A percentile compares a stretch with the other conserved stretches of the same genome.
These are phyloP conservation scores for Neoboletus subvelutipes DNA, from an alignment of 768 basidiomycete species.

Conservation along the genomic window DNA sequence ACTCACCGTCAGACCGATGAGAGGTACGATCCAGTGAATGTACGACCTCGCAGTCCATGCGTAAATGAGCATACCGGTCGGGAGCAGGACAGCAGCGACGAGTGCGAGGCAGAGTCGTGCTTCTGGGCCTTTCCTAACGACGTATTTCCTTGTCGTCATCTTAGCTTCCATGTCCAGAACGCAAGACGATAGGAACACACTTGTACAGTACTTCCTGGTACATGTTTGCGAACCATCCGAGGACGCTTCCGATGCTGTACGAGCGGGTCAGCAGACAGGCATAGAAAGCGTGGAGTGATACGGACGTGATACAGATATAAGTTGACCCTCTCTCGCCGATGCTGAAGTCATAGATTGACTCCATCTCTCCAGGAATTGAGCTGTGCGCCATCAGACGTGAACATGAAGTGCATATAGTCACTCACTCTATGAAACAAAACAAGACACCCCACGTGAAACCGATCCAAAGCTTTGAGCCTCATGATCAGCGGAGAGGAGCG, in stretches of 20 bases:
- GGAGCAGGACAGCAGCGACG: slow-evolving; percentile 51
- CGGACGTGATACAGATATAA: slow-evolving; percentile 58
- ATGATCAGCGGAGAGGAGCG: slow-evolving; percentile 2
- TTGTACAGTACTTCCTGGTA: slow-evolving; percentile 52
- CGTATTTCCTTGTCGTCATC: slow-evolving; percentile 26
- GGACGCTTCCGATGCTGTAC: slow-evolving; percentile 51
- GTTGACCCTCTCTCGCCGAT: slow-evolving; percentile 57
- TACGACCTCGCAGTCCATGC: slow-evolving; percentile 60
- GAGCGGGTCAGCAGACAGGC: not conserved
- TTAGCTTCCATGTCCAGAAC: not conserved
- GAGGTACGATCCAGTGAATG: slow-evolving; percentile 58
- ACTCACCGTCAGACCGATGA: slow-evolving; percentile 28
- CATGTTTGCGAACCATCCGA: slow-evolving; percentile 47
- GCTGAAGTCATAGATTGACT: slow-evolving; percentile 56
- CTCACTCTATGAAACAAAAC: slow-evolving; percentile 64
- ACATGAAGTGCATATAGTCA: not conserved
- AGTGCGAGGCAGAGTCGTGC: slow-evolving; percentile 62
- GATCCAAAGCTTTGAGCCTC: slow-evolving; percentile 54
- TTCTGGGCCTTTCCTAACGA: slow-evolving; percentile 43
- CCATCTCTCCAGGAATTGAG: slow-evolving; percentile 57
- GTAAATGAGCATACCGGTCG: slow-evolving; percentile 67
- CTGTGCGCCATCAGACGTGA: slow-evolving; percentile 30
- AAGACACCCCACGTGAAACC: slow-evolving; percentile 77
- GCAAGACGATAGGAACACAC: slow-evolving; percentile 30
- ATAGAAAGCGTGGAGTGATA: not conserved